phyloP scores from a whole-genome alignment of 257 asterid species.

The Plantago ovata region DNA sequence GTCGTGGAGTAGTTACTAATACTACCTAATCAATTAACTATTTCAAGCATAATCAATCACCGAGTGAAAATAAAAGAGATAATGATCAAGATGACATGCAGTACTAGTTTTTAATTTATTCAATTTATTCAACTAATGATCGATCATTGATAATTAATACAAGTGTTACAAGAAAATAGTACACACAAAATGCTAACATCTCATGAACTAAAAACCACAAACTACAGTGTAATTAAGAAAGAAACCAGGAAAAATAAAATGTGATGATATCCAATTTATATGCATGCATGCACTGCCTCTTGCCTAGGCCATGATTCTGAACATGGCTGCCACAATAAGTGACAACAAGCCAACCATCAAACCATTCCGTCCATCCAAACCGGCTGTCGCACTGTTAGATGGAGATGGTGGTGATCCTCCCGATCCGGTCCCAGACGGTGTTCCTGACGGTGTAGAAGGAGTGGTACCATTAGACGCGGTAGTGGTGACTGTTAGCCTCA shows the following conservation, averaged over 20 bases:
- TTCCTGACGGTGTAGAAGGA: neutral
- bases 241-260: neutral
- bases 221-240: neutral
- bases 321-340: constrained; percentile 8
- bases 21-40: constrained; percentile 4
- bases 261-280: neutral
- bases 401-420: neutral
- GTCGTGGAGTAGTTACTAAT: neutral
- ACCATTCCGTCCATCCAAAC: neutral
- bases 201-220: no score
- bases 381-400: neutral
- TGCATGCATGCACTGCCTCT: constrained; percentile 19
- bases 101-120: no score
- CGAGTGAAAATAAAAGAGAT: no score
- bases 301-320: constrained; percentile 10
- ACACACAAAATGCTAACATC: no score
- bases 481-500: constrained; percentile 48
- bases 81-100: no score
- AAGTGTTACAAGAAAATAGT: no score
- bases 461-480: neutral
- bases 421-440: neutral
- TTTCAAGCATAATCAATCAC: no score
- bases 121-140: no score
- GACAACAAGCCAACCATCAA: constrained; percentile 1
- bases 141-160: no score